Conservation (phyloP, 2,329 filamentous ascomycete genomes). For the Ascochyta rabiei region DNA sequence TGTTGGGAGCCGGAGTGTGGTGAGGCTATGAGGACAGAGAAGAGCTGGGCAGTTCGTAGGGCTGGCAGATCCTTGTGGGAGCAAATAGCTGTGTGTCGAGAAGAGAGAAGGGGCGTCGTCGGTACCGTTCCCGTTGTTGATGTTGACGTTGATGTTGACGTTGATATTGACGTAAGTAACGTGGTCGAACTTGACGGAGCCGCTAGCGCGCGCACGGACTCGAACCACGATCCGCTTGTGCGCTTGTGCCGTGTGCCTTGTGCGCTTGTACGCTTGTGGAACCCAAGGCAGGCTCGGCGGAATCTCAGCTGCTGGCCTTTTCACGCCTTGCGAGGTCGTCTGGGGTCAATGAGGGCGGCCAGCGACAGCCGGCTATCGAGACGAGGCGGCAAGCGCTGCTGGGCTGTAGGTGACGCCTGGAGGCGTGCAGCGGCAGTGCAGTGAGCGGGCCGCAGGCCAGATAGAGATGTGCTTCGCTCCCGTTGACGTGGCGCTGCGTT, state of each 20-base stretch:
- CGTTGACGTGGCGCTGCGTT: conserved; percentile 45
- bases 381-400: not conserved
- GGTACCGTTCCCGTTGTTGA: conserved; percentile 6
- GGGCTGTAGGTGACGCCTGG: not conserved
- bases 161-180: conserved; percentile 18
- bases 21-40: not conserved
- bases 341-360: conserved; percentile 21
- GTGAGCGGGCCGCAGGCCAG: conserved; percentile 1
- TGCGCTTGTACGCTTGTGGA: conserved; percentile 17
- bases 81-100: not conserved
- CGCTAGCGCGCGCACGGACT: not conserved
- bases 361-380: not conserved
- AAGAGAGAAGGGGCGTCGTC: conserved; percentile 1
- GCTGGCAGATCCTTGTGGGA: not conserved
- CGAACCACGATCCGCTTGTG: conserved; percentile 23
- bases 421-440: not conserved
- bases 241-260: too few species aligned
- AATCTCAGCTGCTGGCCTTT: conserved; percentile 27
- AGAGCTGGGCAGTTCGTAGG: not conserved
- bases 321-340: conserved; percentile 11
- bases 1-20: too few species aligned
- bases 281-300: conserved; percentile 33
- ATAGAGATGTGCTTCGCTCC: conserved; percentile 18
- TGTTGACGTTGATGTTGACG: conserved; percentile 12
- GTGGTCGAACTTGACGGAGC: conserved; percentile 15